Base-by-base conservation (phyloP, 78 protist species). In the Dictyostelium brefeldianum region DNA sequence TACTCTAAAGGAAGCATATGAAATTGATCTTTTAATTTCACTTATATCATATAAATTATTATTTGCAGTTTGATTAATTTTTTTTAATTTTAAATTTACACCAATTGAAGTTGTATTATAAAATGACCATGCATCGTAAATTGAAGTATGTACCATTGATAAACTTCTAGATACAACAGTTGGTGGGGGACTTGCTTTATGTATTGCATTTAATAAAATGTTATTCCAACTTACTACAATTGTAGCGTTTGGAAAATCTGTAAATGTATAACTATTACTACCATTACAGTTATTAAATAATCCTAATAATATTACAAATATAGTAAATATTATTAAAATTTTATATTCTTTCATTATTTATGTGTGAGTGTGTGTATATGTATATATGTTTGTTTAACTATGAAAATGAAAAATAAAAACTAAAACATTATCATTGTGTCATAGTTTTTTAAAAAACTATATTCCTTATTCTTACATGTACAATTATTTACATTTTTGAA, bases 81-180 rank as follows among this genome's bases (percentile, higher is more conserved):
- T 14, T 20, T 47, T 75, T 3, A 9, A 3, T 9, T 20, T n/a
- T n/a, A 82, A 67, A 51, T 50, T 67, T 7, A 67, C 89, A 69
- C 89, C 89, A 10, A 1, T 31, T 15, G 62, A 8, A 29, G 0
- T 4, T 15, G 36, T 18, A 2, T 36, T 36, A 67, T 82, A 82
- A 4, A 12, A 82, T 8, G 89, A 57, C 89, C 89, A 82, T 2
- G 80, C 22, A 31, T 82, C 89, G 20, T 82, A 82, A 7, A 82
- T 82, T 14, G 78, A 78, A 9, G 80, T 69, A 17, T 54, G 73
- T 18, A 78, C 77, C 89, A 82, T 67, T 50, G 64, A 10, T 2
- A 82, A 17, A 41, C 53, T 48, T 69, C 89, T 64, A 1, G 89
- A 64, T 6, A 64, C 79, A 3, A 69, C 41, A 8, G 80, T 64